Base-by-base conservation (phyloP, 768 basidiomycete genomes). In the Mrakia hoshinonis region DNA sequence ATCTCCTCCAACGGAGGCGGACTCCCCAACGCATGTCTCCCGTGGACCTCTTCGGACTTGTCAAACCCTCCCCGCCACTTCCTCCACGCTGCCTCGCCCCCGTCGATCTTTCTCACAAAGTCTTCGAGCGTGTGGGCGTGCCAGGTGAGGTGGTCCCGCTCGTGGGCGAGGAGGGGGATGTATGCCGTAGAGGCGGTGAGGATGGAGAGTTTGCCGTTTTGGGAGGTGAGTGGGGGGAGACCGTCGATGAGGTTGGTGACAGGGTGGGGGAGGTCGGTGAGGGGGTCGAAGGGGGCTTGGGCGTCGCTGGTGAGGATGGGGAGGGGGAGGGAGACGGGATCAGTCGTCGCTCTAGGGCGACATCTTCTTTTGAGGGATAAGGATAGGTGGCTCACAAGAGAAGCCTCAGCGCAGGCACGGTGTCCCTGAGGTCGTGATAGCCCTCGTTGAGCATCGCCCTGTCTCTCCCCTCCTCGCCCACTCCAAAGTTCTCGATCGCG, bases 91-190 rank as follows among this genome's bases (percentile, higher is more conserved):
- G 55, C 55, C 29, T 58, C 55, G 18, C 55, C 55, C 2, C 55
- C 55, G 29, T 58, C 55, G 18, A 58, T 58, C 55, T 58, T 58
- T 18, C 55, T 26, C 26, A 58, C 55, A 34, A 58, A 58, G 29
- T 58, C 55, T 26, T 58, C 55, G 2, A 58, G 20, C 24, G 55
- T 34, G 34, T 7, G 24, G 24, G 26, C 34, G 29, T 58, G 29
- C 55, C 55, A 58, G 18, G 26, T 34, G 55, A 58, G 18, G 18
- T 20, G 26, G 18, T 58, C 26, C 24, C 55, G 26, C 29, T 58
- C 55, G 6, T 12, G 26, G 18, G 0, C 7, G 55, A 58, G 55
- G 34, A 31, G 55, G 5, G 13, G 34, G 58, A 61, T 61, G 36
- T 61, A 61, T 18, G 12, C n/a, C 20, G 31, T 34, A 2, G 58